A percentile compares a stretch with the other conserved stretches of the same genome.
phyloP scores from a whole-genome alignment of 108 stramenopile species.

The Fragilaria crotonensis region DNA sequence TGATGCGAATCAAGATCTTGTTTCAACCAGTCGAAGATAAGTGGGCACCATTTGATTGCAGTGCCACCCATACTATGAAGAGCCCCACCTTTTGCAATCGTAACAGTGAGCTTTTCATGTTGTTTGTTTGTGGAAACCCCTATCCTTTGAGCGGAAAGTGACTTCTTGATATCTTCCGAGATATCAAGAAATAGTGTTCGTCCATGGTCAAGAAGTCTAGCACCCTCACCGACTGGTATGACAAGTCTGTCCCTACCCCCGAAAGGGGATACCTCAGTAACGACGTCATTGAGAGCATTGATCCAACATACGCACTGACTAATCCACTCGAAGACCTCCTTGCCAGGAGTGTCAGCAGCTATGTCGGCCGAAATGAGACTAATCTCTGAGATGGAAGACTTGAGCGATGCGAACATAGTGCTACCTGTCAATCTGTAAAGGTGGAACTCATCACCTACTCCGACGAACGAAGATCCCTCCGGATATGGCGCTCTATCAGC shows the following conservation, averaged over 20 bases:
- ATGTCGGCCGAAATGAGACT: slow-evolving; percentile 33
- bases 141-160: slow-evolving; percentile 42
- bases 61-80: slow-evolving; percentile 50
- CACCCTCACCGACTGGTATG: slow-evolving; percentile 22
- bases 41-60: slow-evolving; percentile 57
- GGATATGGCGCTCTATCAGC: slow-evolving; percentile 62
- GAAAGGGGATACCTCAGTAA: slow-evolving; percentile 17
- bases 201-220: slow-evolving; percentile 32
- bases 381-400: slow-evolving; percentile 26
- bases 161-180: slow-evolving; percentile 46
- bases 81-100: slow-evolving; percentile 47
- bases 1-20: slow-evolving; percentile 37
- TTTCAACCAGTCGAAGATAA: slow-evolving; percentile 57
- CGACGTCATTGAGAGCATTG: slow-evolving; percentile 27
- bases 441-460: slow-evolving; percentile 49
- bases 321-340: slow-evolving; percentile 70
- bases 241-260: slow-evolving; percentile 13
- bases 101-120: slow-evolving; percentile 34
- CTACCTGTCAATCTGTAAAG: slow-evolving; percentile 59
- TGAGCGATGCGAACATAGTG: slow-evolving; percentile 38
- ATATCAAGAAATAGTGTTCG: slow-evolving; percentile 41
- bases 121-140: slow-evolving; percentile 38
- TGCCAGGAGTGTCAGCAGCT: slow-evolving; percentile 54
- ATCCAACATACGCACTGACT: slow-evolving; percentile 56
- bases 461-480: slow-evolving; percentile 48